Evolutionary conservation across 2,329 filamentous ascomycete species (phyloP).

Genomic region (Ambrosiella beaveri): DNA sequence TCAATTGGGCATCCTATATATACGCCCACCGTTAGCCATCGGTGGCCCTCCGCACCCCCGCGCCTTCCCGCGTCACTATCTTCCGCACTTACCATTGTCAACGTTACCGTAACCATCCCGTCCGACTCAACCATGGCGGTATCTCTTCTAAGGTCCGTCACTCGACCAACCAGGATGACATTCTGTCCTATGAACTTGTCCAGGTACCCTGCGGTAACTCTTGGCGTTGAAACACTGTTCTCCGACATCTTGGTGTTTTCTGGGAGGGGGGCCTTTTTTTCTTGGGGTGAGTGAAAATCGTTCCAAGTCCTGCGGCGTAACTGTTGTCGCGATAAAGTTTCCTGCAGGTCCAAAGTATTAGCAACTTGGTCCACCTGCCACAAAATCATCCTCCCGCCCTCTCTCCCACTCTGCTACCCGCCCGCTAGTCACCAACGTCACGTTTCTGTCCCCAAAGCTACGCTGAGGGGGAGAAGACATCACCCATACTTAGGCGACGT

Average conservation of each 20-base stretch:
- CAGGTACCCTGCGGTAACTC: conserved; percentile 66
- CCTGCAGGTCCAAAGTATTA: no score
- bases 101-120: conserved; percentile 54
- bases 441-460: no score
- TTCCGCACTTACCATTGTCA: conserved; percentile 46
- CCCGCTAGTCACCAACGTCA: no score
- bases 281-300: neutral
- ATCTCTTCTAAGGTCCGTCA: conserved; percentile 66
- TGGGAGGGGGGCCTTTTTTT: neutral
- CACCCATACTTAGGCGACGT: no score
- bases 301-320: no score
- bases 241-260: conserved; percentile 39
- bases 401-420: no score
- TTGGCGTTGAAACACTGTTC: conserved; percentile 44
- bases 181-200: conserved; percentile 56
- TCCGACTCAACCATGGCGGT: conserved; percentile 64
- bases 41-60: neutral
- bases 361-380: no score
- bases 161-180: conserved; percentile 74
- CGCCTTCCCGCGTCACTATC: neutral
- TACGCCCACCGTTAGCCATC: neutral
- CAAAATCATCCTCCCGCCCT: no score
- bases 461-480: no score
- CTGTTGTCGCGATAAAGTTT: no score
- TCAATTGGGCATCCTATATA: conserved; percentile 50